Percentiles rank a stretch among this genome's conserved stretches.
Conservation (phyloP, 306 rosid species). For the Corylus heterophylla region DNA sequence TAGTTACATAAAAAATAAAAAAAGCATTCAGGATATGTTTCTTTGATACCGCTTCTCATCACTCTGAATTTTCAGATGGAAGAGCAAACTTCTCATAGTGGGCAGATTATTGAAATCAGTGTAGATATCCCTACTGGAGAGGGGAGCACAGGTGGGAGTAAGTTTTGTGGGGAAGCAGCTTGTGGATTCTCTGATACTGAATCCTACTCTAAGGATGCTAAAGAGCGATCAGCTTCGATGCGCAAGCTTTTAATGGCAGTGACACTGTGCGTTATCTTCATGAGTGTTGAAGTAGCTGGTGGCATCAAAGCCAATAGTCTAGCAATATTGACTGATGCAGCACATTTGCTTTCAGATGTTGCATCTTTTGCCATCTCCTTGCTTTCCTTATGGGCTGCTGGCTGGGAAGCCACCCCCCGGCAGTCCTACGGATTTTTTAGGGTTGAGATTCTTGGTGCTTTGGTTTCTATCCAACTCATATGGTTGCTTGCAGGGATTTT, state of each 20-base stretch:
- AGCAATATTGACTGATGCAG: constrained; percentile 81
- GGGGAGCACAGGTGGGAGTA: constrained; percentile 39
- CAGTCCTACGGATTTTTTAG: constrained; percentile 78
- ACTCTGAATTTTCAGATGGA: constrained; percentile 53
- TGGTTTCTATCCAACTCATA: constrained; percentile 74
- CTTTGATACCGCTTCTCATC: background rate
- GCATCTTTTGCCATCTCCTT: constrained; percentile 80
- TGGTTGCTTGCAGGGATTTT: constrained; percentile 79
- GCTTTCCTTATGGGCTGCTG: constrained; percentile 77
- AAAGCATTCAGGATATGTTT: background rate
- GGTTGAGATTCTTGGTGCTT: constrained; percentile 78
- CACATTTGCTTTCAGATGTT: constrained; percentile 80
- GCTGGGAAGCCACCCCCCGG: constrained; percentile 85
- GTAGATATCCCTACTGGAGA: constrained; percentile 34
- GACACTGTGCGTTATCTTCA: constrained; percentile 64
- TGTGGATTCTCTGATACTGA: constrained; percentile 69
- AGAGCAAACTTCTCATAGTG: constrained; percentile 32
- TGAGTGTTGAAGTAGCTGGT: constrained; percentile 67
- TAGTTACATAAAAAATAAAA: background rate
- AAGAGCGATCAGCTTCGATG: constrained; percentile 64
- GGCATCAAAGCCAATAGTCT: constrained; percentile 83
- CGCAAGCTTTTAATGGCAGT: constrained; percentile 70
- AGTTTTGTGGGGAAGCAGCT: constrained; percentile 70
- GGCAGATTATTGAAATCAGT: constrained; percentile 55
- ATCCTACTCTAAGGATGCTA: constrained; percentile 57